Evolutionary conservation across 176 grass and related monocot species (phyloP), one percentile per base, ranked within the genome.

Genomic region (Puccinellia tenuiflora): DNA sequence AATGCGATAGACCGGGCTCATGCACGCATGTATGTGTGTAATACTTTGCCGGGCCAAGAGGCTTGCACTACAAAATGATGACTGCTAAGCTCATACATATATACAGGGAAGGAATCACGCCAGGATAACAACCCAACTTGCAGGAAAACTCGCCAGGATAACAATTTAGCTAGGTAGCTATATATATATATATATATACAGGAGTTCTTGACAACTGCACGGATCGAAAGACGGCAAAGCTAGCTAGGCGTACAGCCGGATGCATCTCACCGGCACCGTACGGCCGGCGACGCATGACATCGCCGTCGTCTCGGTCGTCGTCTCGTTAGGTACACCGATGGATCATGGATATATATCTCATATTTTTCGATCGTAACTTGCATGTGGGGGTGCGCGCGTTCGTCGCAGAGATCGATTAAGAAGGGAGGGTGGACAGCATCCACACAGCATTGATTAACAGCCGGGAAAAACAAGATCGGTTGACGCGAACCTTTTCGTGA

Each of bases 401-500:
- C 77, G 77, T 33, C 70, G 2, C 35, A 13, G 26, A 26, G 66
- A 59, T n/a, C n/a, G n/a, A n/a, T 65, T 26, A 67, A 59, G 48
- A 2, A 73, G 0, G 73, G 6, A 28, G 83, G 29, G 33, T 62
- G 59, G 40, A 79, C 35, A 67, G 84, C 79, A 26, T 22, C 76
- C 76, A 38, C 81, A 65, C 74, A 53, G 16, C 80, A 14, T 9
- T 13, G 15, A 34, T 62, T 84, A 84, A 79, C 38, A 55, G 48
- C 29, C 68, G 29, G 42, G 79, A 37, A 28, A 85, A 88, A 33
- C 38, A 73, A 70, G 71, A 24, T n/a, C 66, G 0, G 75, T 87
- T 86, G 88, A 87, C 84, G 80, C 59, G 18, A 69, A 30, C 21
- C 16, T 68, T 87, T 83, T 68, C 73, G 66, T 86, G n/a, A 86